phyloP scores from a whole-genome alignment of 176 grass and related monocot genomes.

The Zoysia japonica region DNA sequence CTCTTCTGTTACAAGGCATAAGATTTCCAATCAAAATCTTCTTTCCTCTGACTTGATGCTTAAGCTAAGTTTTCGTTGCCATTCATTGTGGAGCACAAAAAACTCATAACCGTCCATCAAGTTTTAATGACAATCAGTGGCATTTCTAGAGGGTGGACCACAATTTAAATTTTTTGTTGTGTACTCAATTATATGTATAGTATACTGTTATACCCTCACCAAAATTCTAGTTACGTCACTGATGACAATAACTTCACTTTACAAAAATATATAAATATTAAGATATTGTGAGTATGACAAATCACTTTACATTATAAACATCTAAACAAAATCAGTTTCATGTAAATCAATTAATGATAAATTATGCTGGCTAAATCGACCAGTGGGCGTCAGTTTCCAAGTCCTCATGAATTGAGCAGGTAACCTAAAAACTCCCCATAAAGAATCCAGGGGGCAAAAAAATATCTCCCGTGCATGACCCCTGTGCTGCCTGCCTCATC shows the following conservation, averaged over 20 bases:
- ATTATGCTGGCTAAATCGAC: background rate
- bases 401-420: background rate
- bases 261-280: too few species aligned
- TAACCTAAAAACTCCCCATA: background rate
- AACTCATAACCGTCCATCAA: background rate
- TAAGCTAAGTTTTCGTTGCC: conserved; percentile 13
- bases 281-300: too few species aligned
- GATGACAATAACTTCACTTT: too few species aligned
- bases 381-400: background rate
- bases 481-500: conserved; percentile 14
- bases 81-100: background rate
- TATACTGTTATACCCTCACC: too few species aligned
- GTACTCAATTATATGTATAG: too few species aligned
- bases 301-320: background rate
- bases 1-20: background rate
- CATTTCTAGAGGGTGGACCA: too few species aligned
- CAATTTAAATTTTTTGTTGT: too few species aligned
- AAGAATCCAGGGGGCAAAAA: background rate
- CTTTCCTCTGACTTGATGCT: background rate
- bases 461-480: background rate
- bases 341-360: background rate
- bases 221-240: too few species aligned
- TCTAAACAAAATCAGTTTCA: background rate
- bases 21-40: background rate
- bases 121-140: background rate